A percentile compares a stretch with the other conserved stretches of the same genome.
phyloP scores from a whole-genome alignment of 768 basidiomycete genomes.

The Plicaturopsis crispa region DNA sequence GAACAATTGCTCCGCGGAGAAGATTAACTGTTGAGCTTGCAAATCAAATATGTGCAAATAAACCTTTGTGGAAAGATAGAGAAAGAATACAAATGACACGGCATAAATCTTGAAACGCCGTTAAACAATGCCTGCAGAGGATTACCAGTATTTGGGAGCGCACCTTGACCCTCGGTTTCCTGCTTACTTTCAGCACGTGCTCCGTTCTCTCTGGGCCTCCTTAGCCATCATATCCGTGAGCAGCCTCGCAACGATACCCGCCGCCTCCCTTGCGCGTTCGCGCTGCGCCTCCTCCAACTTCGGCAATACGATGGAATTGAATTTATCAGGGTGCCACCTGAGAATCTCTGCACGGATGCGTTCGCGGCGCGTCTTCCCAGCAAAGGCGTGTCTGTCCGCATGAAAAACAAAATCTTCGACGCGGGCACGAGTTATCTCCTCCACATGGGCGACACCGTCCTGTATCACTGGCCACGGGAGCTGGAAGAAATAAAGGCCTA shows the following conservation, averaged over 20 bases:
- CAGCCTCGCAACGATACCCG: conserved; percentile 31
- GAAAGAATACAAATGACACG: too few relatives aligned
- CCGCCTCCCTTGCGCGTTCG: conserved; percentile 24
- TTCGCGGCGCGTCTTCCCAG: conserved; percentile 26
- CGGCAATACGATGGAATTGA: conserved; percentile 26
- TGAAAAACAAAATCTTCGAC: conserved; percentile 34
- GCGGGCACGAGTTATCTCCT: conserved; percentile 25
- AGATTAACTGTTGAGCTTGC: too few relatives aligned
- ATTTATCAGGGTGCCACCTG: conserved; percentile 52
- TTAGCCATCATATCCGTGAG: conserved; percentile 31
- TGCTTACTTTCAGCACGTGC: too few relatives aligned
- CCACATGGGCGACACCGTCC: conserved; percentile 10
- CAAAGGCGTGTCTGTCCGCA: conserved; percentile 18
- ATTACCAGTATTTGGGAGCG: too few relatives aligned
- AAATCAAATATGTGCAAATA: too few relatives aligned
- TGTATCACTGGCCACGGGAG: conserved; percentile 39
- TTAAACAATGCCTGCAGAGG: too few relatives aligned
- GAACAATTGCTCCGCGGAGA: too few relatives aligned
- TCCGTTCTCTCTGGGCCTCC: too few relatives aligned
- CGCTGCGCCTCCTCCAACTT: conserved; percentile 26
- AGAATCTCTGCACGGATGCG: conserved; percentile 36
- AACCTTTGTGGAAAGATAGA: too few relatives aligned
- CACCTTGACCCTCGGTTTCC: too few relatives aligned
- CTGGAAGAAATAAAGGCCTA: conserved; percentile 21
- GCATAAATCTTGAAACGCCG: too few relatives aligned